Base-by-base conservation (phyloP, 208 protist species). In the Tetramitus jugosus region DNA sequence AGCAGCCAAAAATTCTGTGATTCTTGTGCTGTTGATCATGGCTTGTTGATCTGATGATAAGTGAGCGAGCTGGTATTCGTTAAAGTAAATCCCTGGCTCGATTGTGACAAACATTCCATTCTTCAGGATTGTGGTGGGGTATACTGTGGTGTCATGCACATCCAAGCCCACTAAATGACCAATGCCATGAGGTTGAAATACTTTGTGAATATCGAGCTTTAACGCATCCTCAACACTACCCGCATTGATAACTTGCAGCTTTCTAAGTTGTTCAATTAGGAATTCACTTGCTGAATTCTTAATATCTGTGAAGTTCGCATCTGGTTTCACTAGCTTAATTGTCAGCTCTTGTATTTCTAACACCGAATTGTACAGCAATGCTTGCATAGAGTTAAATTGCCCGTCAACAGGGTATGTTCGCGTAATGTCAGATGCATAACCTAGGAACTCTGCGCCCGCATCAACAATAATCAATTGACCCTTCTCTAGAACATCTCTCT, bases 381-480 rank as follows among this genome's bases (percentile, higher is more conserved):
- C 84, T 85, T 98, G 96, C 23, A 87, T 69, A 7, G 87, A 75
- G 0, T 88, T 94, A 85, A 98, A 99, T 81, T 93, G 94, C 37
- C 95, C 96, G 80, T 93, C 95, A 26, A 96, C 89, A 0, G 96
- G 96, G 76, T 96, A 98, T 42, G 91, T 93, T 86, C 94, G 91
- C 2, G 97, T 98, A 79, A 99, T 97, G 79, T 99, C 97, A n/a
- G 92, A 90, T 6, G 91, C 88, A 82, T 98, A 99, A 74, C 94
- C 87, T 79, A 88, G 84, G 82, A 96, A 97, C 86, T 97, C 95
- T 31, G 88, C 91, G 75, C 96, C 96, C 85, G 96, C 94, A 84
- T 99, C 96, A 40, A 97, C 83, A n/a, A 99, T 86, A 74, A 80
- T 39, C 13, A 56, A 3, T 10, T 62, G 4, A 23, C 8, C 29